Conservation (phyloP, 1,139 yeast species). For the Kodamaea sp. region DNA sequence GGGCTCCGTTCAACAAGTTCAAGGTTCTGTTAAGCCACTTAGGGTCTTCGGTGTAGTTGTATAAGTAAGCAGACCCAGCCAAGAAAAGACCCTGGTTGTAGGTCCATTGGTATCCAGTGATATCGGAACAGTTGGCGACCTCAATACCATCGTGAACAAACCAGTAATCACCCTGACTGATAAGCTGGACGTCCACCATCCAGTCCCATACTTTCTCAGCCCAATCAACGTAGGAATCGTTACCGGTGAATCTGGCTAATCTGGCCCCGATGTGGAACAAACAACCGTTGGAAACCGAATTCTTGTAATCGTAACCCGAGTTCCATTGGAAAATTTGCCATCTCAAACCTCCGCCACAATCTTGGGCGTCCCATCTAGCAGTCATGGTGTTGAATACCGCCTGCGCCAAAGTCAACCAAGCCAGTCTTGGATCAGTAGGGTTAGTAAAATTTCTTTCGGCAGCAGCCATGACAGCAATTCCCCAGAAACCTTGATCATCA, state of each 20-base stretch:
- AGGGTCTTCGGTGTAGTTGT: conserved; percentile 59
- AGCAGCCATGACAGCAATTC: conserved; percentile 78
- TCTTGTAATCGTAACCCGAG: conserved; percentile 76
- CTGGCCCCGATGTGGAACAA: conserved; percentile 78
- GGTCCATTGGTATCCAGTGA: conserved; percentile 65
- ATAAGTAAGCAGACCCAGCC: conserved; percentile 72
- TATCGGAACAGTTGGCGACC: conserved; percentile 56
- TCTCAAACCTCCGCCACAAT: conserved; percentile 76
- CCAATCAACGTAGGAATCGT: conserved; percentile 61
- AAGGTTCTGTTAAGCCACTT: conserved; percentile 59
- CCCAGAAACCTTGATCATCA: conserved; percentile 95
- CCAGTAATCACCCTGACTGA: conserved; percentile 38
- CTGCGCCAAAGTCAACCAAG: conserved; percentile 70
- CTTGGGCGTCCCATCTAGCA: conserved; percentile 65
- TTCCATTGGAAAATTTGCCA: conserved; percentile 86
- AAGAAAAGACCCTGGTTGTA: conserved; percentile 77
- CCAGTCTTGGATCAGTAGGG: conserved; percentile 41
- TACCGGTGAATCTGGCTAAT: conserved; percentile 68
- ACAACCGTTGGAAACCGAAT: conserved; percentile 77
- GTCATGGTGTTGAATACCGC: conserved; percentile 78
- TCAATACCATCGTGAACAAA: conserved; percentile 72
- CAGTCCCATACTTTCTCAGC: conserved; percentile 73
- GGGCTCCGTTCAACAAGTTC: conserved; percentile 52
- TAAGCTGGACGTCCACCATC: conserved; percentile 55
- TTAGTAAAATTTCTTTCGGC: conserved; percentile 76